Percentiles rank a stretch among this genome's conserved stretches.
These are phyloP conservation scores for Xylaria curta DNA, from an alignment of 495 filamentous ascomycete genomes.

Conservation along the genomic window DNA sequence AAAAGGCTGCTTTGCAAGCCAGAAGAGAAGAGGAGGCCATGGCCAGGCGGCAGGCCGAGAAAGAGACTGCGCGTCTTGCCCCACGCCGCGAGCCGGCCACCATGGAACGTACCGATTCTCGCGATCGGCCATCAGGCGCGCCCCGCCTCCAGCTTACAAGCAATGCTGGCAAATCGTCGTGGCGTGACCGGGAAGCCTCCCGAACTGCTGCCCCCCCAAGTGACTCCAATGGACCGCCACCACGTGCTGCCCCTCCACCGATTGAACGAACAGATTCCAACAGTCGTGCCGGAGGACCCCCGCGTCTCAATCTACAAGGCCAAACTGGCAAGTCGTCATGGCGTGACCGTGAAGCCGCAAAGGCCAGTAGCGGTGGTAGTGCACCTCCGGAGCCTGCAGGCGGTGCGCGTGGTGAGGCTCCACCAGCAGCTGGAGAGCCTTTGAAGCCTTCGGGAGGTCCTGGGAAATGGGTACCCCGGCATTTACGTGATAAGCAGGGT, in stretches of 20 bases:
- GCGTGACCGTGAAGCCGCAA: conserved; percentile 85
- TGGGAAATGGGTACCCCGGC: conserved; percentile 54
- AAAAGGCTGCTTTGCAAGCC: conserved; percentile 56
- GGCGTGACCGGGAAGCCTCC: conserved; percentile 53
- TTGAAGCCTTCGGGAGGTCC: conserved; percentile 51
- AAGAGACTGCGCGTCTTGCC: conserved; percentile 42
- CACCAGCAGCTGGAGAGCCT: conserved; percentile 42
- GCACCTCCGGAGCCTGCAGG: conserved; percentile 29
- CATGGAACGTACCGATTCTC: conserved; percentile 45
- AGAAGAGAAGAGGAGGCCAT: conserved; percentile 62
- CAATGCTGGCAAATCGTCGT: conserved; percentile 37
- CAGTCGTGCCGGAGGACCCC: conserved; percentile 64
- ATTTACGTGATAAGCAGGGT: conserved; percentile 38
- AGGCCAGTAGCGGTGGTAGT: conserved; percentile 43
- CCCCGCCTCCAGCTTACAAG: conserved; percentile 34
- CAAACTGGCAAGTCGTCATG: conserved; percentile 71
- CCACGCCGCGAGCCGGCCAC: conserved; percentile 43
- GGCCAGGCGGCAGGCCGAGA: conserved; percentile 57
- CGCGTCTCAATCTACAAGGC: conserved; percentile 70
- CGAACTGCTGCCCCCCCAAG: conserved; percentile 22
- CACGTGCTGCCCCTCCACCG: conserved; percentile 26
- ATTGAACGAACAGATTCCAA: conserved; percentile 59
- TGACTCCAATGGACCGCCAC: conserved; percentile 20
- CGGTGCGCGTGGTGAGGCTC: conserved; percentile 30
- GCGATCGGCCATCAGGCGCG: conserved; percentile 45